Evolutionary conservation across 1,284 basidiomycete species (phyloP), one percentile per base, ranked within the genome.

Genomic region (Ustilago xerochloae): DNA sequence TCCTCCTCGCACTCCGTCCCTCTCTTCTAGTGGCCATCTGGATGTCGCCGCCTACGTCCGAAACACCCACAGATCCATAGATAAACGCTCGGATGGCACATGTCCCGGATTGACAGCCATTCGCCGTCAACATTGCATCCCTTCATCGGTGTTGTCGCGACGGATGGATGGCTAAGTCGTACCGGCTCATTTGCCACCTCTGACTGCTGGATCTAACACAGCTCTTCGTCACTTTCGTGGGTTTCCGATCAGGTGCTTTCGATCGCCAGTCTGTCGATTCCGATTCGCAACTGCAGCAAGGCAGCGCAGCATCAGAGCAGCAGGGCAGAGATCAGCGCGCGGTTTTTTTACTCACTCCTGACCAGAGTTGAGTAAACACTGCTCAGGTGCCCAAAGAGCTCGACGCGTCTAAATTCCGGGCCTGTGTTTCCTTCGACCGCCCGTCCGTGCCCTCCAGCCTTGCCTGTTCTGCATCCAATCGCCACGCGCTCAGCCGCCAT

Each of bases 41-140:
- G 29, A 29, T 13, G 48, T 9, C 7, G 43, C 64, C 64, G 64
- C 59, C 54, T 62, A 67, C 53, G 64, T 67, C 64, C 64, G 64
- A 62, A 56, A 61, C 59, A 52, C 12, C 26, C 43, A 51, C 59
- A 56, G 46, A 55, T 50, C 51, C 47, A n/a, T n/a, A n/a, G n/a
- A n/a, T n/a, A n/a, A 33, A 52, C 64, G 36, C 33, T 3, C 38
- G 29, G 48, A 41, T 39, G 33, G 29, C 20, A 28, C 22, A 18
- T 46, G 47, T 22, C 35, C 53, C 51, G 38, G 43, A 55, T 66
- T 45, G 64, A 48, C 58, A 45, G 32, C 28, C 29, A 48, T 45
- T 32, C 41, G 32, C 49, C 30, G 54, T 60, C 30, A n/a, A n/a
- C n/a, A n/a, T n/a, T n/a, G n/a, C n/a, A n/a, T n/a, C n/a, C n/a